A percentile compares a stretch with the other conserved stretches of the same genome.
Conservation (phyloP, 345 rosid genomes). For the Arabis alpina region DNA sequence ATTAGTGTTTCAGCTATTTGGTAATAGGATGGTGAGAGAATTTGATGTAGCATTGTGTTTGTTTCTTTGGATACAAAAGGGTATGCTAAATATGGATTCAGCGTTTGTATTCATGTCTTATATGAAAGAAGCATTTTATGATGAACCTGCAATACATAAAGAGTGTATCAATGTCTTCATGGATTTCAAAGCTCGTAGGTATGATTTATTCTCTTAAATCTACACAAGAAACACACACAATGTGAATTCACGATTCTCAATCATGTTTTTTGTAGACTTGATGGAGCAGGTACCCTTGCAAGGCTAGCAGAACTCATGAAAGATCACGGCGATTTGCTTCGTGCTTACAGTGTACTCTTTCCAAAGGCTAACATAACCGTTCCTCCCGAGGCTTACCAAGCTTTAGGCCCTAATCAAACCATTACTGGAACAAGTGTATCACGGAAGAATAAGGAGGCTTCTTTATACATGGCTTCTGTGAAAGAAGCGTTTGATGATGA, state of each 20-base stretch:
- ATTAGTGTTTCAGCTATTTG: neutral
- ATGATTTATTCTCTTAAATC: neutral
- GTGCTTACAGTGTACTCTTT: neutral
- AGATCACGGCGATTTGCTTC: constrained; percentile 8
- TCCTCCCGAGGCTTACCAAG: neutral
- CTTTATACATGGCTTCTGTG: neutral
- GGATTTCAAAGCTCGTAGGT: neutral
- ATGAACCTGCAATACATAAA: too few relatives aligned
- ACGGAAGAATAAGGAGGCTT: neutral
- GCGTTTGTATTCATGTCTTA: too few relatives aligned
- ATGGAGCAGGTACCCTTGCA: neutral
- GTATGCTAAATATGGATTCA: too few relatives aligned
- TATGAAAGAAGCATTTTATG: too few relatives aligned
- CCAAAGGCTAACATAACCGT: neutral
- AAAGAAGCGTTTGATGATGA: neutral
- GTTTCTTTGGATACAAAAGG: too few relatives aligned
- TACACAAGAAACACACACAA: neutral
- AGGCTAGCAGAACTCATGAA: neutral
- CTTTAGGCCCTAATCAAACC: neutral
- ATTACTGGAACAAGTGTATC: neutral
- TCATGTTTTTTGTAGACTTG: neutral
- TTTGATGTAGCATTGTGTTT: too few relatives aligned
- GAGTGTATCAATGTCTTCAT: too few relatives aligned
- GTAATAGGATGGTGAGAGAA: too few relatives aligned
- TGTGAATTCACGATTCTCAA: neutral